These are phyloP conservation scores for Flagelloscypha sp. DNA, from an alignment of 768 basidiomycete genomes.

Conservation along the genomic window DNA sequence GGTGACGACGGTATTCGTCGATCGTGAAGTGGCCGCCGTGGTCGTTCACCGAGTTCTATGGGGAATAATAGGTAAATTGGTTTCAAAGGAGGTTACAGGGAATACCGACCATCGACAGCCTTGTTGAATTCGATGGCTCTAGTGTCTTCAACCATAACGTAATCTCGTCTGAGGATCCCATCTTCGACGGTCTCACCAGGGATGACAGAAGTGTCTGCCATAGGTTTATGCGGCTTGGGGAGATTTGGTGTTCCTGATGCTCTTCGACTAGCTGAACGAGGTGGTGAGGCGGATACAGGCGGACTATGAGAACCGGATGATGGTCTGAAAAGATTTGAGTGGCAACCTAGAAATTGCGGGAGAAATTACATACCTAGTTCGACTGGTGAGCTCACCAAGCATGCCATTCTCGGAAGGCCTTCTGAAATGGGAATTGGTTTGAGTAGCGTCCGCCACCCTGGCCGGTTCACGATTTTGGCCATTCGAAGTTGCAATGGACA, in stretches of 20 bases:
- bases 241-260: background rate
- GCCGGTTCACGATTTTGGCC: too few relatives aligned
- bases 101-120: conserved; percentile 73
- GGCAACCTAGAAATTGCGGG: background rate
- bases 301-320: conserved; percentile 15
- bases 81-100: background rate
- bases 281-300: background rate
- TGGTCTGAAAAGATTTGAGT: background rate
- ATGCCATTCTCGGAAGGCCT: too few relatives aligned
- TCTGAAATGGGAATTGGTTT: conserved; percentile 72
- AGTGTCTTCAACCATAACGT: conserved; percentile 88
- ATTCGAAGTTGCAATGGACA: too few relatives aligned
- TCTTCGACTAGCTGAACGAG: too few relatives aligned
- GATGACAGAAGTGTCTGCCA: conserved; percentile 59
- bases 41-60: conserved; percentile 56
- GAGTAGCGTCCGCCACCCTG: too few relatives aligned
- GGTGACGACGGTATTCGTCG: conserved; percentile 42
- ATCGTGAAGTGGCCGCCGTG: conserved; percentile 52
- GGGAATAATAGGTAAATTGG: conserved; percentile 6
- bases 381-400: too few relatives aligned
- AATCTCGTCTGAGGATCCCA: conserved; percentile 73
- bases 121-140: conserved; percentile 88
- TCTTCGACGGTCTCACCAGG: conserved; percentile 84
- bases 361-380: conserved; percentile 18
- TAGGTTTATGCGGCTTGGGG: conserved; percentile 29